Evolutionary conservation across 768 basidiomycete species (phyloP), one percentile per base, ranked within the genome.

Genomic region (Auriculariales sp.): DNA sequence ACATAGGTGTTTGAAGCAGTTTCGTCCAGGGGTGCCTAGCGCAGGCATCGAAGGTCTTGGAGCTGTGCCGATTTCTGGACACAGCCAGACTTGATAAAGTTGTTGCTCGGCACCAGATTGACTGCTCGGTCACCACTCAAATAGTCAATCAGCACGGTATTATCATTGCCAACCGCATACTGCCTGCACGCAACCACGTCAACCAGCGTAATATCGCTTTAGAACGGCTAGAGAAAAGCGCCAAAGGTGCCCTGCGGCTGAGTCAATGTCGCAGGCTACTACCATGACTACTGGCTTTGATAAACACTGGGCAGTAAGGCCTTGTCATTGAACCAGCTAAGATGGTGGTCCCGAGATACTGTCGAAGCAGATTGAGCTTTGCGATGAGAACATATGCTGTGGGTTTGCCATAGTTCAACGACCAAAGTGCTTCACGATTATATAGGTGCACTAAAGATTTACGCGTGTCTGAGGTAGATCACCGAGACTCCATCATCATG

Each of bases 381-480:
- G 74, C 61, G 19, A 83, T 76, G 30, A 81, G 60, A 51, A 77
- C 67, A 58, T 82, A 80, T 5, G 73, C 60, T 29, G 72, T 62
- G 10, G 79, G 79, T 55, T 76, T 74, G 25, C 67, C 61, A 57
- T 87, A 87, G 24, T 67, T 62, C 3, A 82, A 80, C 11, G 78
- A 64, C 85, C 84, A 88, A 29, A 86, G 66, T 3, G 85, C 74
- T 58, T 83, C 85, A 47, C 86, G 77, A 59, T 89, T 89, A 54
- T 67, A 72, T 80, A 85, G 85, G 57, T 88, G 84, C 6, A 61
- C 64, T 57, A 64, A 83, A 80, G 33, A 70, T 66, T 59, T 87
- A 85, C 57, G 88, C 86, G 63, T 84, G 83, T 1, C 86, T 85
- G 53, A 85, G 84, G 61, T 88, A 89, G 10, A 85, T 74, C 52